Conservation (phyloP, 805 yeast species). For the Candida odintsovae region DNA sequence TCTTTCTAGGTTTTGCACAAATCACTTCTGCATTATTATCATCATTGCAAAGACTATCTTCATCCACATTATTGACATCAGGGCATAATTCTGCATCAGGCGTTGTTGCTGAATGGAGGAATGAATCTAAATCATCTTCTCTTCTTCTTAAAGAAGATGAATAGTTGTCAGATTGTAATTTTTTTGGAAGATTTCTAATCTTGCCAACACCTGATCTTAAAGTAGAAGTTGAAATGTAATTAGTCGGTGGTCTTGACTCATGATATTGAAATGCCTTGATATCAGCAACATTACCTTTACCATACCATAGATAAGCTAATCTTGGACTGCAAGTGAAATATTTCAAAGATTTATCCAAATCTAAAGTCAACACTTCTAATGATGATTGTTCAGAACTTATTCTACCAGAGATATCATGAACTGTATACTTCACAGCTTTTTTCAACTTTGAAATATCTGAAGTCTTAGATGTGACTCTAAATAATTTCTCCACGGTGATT, state of each 20-base stretch:
- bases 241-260: constrained; percentile 3
- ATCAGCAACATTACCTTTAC: constrained; percentile 39
- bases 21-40: neutral
- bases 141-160: constrained; percentile 1
- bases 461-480: constrained; percentile 41
- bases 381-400: constrained; percentile 29
- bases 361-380: constrained; percentile 33
- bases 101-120: neutral
- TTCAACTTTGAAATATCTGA: constrained; percentile 47
- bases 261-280: constrained; percentile 21
- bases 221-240: constrained; percentile 11
- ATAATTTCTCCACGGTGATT: constrained; percentile 44
- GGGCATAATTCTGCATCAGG: neutral
- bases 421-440: constrained; percentile 65
- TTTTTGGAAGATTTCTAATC: constrained; percentile 20
- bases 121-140: constrained; percentile 1
- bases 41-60: neutral
- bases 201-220: constrained; percentile 23
- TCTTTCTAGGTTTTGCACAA: neutral
- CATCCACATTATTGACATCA: neutral
- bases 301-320: constrained; percentile 41
- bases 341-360: constrained; percentile 26
- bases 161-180: constrained; percentile 16
- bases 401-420: constrained; percentile 54
- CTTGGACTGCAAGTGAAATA: constrained; percentile 27